These are phyloP conservation scores for Fusarium nisikadoi DNA, from an alignment of 2,329 filamentous ascomycete genomes.

Conservation along the genomic window DNA sequence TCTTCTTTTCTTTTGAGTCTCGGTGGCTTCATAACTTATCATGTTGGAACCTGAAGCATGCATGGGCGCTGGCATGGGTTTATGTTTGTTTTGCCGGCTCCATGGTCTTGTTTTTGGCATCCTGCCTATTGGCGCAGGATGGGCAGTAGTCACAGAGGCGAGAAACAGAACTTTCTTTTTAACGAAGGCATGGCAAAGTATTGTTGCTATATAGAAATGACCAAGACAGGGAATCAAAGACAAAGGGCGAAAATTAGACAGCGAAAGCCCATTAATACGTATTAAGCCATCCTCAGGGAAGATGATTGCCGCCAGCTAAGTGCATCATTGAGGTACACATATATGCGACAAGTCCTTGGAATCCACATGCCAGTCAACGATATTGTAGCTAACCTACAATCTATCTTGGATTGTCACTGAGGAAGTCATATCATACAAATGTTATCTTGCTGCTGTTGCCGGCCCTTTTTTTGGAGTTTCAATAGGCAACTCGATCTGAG, in stretches of 20 bases:
- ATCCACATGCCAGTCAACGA: background rate
- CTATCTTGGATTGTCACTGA: background rate
- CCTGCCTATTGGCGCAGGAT: constrained; percentile 7
- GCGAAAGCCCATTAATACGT: background rate
- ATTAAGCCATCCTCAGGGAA: background rate
- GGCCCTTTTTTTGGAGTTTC: background rate
- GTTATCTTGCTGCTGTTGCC: background rate
- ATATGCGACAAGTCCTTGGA: background rate
- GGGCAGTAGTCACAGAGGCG: constrained; percentile 1
- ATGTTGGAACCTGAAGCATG: background rate
- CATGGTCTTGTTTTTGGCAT: constrained; percentile 10
- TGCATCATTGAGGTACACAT: background rate
- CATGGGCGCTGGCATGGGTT: background rate
- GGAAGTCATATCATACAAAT: background rate
- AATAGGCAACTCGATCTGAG: constrained; percentile 1
- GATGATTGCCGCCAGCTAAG: background rate
- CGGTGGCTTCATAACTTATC: background rate
- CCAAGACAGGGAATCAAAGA: background rate
- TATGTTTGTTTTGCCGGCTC: constrained; percentile 12
- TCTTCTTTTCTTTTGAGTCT: background rate
- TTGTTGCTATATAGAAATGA: constrained; percentile 25
- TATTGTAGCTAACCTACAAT: background rate
- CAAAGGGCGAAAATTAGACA: background rate
- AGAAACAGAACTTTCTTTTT: background rate
- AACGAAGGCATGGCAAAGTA: constrained; percentile 9